Conservation (phyloP, 2,329 filamentous ascomycete genomes). For the Cryphonectria carpinicola region DNA sequence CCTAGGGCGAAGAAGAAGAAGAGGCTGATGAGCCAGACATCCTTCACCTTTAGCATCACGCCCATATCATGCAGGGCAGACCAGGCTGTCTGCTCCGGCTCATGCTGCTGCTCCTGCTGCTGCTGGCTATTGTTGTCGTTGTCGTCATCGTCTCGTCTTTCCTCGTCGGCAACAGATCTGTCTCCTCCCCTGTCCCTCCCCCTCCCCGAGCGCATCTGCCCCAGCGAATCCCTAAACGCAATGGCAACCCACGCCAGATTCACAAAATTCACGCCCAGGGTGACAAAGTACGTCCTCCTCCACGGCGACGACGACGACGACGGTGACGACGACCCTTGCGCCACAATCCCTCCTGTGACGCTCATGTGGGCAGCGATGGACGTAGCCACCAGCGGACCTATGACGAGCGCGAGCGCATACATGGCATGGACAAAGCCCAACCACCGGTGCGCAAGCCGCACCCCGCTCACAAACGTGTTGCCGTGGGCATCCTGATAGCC, state of each 20-base stretch:
- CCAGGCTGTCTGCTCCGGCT: constrained; percentile 46
- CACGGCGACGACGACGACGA: constrained; percentile 33
- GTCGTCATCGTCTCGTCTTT: constrained; percentile 6
- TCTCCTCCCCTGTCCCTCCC: constrained; percentile 4
- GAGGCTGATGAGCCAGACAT: constrained; percentile 61
- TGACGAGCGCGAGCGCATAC: constrained; percentile 61
- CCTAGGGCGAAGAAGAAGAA: constrained; percentile 68
- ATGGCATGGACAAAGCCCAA: constrained; percentile 67
- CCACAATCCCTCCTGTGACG: constrained; percentile 1
- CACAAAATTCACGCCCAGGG: constrained; percentile 54
- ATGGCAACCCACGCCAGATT: constrained; percentile 53
- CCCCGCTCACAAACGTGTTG: constrained; percentile 62
- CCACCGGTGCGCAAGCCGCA: constrained; percentile 59
- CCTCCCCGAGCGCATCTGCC: constrained; percentile 32
- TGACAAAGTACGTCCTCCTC: constrained; percentile 61
- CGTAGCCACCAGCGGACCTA: constrained; percentile 59
- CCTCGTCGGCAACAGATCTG: constrained; percentile 10
- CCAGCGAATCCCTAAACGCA: constrained; percentile 55
- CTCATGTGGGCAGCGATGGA: constrained; percentile 48
- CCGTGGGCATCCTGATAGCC: constrained; percentile 67
- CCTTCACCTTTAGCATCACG: constrained; percentile 39
- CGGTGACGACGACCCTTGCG: background rate
- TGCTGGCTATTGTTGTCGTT: constrained; percentile 34
- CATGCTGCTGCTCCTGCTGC: constrained; percentile 37
- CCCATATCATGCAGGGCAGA: constrained; percentile 40